Conservation (phyloP, 1,139 yeast genomes). For the Scheffersomyces cryptocercus region DNA sequence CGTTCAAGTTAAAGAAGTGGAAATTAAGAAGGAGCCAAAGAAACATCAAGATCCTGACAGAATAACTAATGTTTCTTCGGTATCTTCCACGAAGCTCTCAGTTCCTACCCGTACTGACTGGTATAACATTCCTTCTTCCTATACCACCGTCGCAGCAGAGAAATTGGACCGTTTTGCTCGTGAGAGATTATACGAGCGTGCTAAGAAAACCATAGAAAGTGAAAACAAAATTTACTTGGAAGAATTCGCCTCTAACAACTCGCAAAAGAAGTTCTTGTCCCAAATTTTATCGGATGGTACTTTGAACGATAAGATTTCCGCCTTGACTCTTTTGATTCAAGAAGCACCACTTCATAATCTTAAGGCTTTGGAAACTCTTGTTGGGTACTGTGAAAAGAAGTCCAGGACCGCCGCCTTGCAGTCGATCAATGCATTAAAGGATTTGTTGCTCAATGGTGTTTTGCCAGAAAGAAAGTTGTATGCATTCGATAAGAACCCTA, state of each 20-base stretch:
- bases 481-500: constrained; percentile 77
- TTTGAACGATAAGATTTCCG: constrained; percentile 90
- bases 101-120: constrained; percentile 73
- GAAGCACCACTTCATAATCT: constrained; percentile 93
- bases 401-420: constrained; percentile 92
- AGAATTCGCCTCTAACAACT: constrained; percentile 77
- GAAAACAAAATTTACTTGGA: constrained; percentile 75
- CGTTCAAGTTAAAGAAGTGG: constrained; percentile 18
- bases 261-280: constrained; percentile 86
- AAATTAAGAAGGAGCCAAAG: constrained; percentile 12
- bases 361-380: constrained; percentile 77
- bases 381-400: constrained; percentile 83
- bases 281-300: constrained; percentile 94
- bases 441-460: constrained; percentile 76
- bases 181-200: constrained; percentile 65
- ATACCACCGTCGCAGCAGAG: constrained; percentile 40
- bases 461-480: constrained; percentile 83
- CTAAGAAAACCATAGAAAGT: constrained; percentile 60
- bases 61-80: constrained; percentile 54
- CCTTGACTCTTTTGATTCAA: constrained; percentile 85
- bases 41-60: constrained; percentile 35
- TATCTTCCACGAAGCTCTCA: constrained; percentile 55
- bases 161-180: constrained; percentile 47
- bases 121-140: constrained; percentile 54
- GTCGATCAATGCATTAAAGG: constrained; percentile 86